Evolutionary conservation across 2,329 filamentous ascomycete species (phyloP).

Genomic region (Lasiodiplodia gonubiensis): DNA sequence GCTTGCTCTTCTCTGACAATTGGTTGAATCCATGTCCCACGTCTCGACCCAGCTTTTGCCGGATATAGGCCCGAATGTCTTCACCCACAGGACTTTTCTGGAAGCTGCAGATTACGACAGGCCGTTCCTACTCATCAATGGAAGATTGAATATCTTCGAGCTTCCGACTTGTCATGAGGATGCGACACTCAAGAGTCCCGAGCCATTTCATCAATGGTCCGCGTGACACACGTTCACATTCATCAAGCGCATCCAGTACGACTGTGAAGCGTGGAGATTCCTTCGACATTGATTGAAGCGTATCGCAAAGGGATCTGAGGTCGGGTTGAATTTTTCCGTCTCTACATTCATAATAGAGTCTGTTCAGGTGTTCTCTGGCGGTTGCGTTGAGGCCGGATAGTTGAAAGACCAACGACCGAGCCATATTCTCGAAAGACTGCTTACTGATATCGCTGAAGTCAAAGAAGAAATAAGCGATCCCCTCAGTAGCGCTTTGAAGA

Average conservation of each 20-base stretch:
- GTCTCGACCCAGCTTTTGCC: no score
- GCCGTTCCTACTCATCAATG: no score
- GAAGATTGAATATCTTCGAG: not conserved
- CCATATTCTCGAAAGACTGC: conserved; percentile 41
- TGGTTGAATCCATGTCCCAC: fast-evolving
- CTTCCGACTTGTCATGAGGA: no score
- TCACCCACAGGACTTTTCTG: no score
- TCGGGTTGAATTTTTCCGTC: conserved; percentile 33
- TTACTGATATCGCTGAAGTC: conserved; percentile 38
- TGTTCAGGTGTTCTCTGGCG: not conserved
- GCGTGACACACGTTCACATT: conserved; percentile 30
- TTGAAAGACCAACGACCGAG: conserved; percentile 48
- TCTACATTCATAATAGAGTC: conserved; percentile 30
- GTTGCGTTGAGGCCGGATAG: conserved; percentile 30
- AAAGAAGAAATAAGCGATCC: conserved; percentile 46
- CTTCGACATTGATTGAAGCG: conserved; percentile 33
- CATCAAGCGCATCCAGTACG: conserved; percentile 40
- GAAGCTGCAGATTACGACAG: no score
- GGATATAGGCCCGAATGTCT: no score
- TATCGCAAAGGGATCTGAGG: conserved; percentile 33
- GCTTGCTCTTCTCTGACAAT: no score
- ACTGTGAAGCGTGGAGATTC: conserved; percentile 27
- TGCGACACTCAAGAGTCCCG: no score
- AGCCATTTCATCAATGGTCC: not conserved
- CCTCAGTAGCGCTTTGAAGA: fast-evolving